These are phyloP conservation scores for Medakamo hakoo DNA, from an alignment of 139 green algal species.

Conservation along the genomic window DNA sequence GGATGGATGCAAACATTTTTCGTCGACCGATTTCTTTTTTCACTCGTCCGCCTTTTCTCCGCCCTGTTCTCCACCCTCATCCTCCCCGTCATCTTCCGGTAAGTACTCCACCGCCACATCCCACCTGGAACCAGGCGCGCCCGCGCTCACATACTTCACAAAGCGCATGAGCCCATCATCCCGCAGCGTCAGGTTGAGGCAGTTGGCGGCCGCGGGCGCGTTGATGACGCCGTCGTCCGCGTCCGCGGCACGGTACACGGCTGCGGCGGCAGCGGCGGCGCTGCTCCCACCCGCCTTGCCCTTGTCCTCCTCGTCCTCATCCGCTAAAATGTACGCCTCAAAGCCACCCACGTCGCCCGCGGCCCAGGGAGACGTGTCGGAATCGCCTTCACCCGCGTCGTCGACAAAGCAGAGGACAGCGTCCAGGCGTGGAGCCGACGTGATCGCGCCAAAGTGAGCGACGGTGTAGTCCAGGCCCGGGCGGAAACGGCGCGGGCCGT, in stretches of 20 bases:
- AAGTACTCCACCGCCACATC: slow-evolving; percentile 20
- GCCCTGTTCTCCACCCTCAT: too few species aligned
- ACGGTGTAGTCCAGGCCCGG: slow-evolving; percentile 74
- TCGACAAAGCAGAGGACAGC: slow-evolving; percentile 66
- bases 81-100: too few species aligned
- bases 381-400: slow-evolving; percentile 12
- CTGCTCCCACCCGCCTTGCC: neutral
- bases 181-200: slow-evolving; percentile 61
- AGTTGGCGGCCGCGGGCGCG: slow-evolving; percentile 29
- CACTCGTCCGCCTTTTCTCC: too few species aligned
- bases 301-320: slow-evolving; percentile 21
- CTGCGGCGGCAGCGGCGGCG: slow-evolving; percentile 12
- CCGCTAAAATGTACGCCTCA: slow-evolving; percentile 66
- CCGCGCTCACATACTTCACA: slow-evolving; percentile 49
- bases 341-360: slow-evolving; percentile 62
- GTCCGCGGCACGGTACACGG: slow-evolving; percentile 36
- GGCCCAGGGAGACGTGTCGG: slow-evolving; percentile 28
- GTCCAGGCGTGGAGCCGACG: slow-evolving; percentile 42
- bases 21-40: too few species aligned
- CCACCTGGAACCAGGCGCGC: slow-evolving; percentile 21
- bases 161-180: slow-evolving; percentile 71
- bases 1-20: too few species aligned
- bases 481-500: slow-evolving; percentile 57
- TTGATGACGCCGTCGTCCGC: slow-evolving; percentile 6
- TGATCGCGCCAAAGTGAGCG: slow-evolving; percentile 50